Base-by-base conservation (phyloP, 2,329 filamentous ascomycete genomes). In the Botrytis aclada region DNA sequence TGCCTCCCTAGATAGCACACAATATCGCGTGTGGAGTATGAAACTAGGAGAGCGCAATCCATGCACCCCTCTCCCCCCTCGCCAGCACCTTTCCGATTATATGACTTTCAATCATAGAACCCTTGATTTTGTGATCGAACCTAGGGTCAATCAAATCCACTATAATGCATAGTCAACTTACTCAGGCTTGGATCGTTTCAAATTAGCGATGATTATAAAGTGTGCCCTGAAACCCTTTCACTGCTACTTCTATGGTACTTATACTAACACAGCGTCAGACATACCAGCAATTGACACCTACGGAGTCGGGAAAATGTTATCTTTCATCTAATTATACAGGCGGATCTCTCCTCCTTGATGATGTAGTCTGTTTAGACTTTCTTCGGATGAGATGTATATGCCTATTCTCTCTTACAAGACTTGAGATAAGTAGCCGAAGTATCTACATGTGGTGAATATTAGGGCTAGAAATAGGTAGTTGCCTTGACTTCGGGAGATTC, bases 261-360 rank as follows among this genome's bases (percentile, higher is more conserved):
- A 4, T 47, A 22, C 9, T 25, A 25, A 47, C 45, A 47, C 20
- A 25, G 20, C 20, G 45, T 4, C 20, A 47, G 20, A 9, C 25
- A 54, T 16, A n/a, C 16, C 0, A 12, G 9, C 2, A 16, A 7
- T 54, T 1, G 47, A 7, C 3, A 16, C 5, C 12, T 3, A 6
- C 5, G n/a, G 25, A n/a, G 2, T 1, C 6, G 10, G 25, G 7
- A 3, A 2, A 16, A n/a, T 5, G 25, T n/a, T 25, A 12, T n/a
- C 12, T n/a, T n/a, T 7, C 0, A 54, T 54, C 12, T n/a, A n/a
- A 12, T 51, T 51, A n/a, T 51, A 14, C 25, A n/a, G n/a, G 2
- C 47, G 10, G 25, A n/a, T 51, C 12, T 14, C 10, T 14, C n/a
- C 6, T n/a, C 25, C 47, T 51, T 12, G 25, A 14, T 51, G 25